Conservation (phyloP, 148 eudicot genomes). For the Silene latifolia region DNA sequence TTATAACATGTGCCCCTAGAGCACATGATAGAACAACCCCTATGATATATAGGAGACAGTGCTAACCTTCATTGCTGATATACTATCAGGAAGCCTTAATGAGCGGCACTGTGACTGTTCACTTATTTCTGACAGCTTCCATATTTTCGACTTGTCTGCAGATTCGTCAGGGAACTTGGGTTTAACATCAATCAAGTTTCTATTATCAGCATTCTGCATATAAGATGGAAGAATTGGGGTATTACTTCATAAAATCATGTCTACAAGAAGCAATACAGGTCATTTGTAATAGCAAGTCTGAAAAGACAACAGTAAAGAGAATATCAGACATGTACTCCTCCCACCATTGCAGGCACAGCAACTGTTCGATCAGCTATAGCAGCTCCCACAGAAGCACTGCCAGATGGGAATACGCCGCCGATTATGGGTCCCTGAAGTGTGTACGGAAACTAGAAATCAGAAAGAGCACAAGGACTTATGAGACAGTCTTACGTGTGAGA, state of each 20-base stretch:
- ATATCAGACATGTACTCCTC: constrained; percentile 36
- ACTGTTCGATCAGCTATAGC: constrained; percentile 60
- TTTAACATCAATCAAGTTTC: constrained; percentile 55
- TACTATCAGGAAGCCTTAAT: constrained; percentile 67
- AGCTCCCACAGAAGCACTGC: constrained; percentile 46
- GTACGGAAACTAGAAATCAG: not conserved
- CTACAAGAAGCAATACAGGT: not conserved
- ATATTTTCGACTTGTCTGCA: constrained; percentile 56
- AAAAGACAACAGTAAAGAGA: not conserved
- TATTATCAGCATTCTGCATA: constrained; percentile 61
- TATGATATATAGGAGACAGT: not conserved
- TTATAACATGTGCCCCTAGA: too few species aligned
- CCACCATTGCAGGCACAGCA: constrained; percentile 47
- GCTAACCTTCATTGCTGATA: constrained; percentile 60
- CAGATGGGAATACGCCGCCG: constrained; percentile 49
- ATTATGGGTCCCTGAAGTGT: constrained; percentile 45
- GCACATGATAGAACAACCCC: too few species aligned
- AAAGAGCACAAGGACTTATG: not conserved
- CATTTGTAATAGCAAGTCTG: not conserved
- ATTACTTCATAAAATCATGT: not conserved
- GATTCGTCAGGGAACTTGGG: constrained; percentile 62
- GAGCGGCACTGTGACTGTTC: constrained; percentile 80
- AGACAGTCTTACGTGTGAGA: too few species aligned
- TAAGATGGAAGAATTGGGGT: not conserved
- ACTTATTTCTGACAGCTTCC: constrained; percentile 68